These are phyloP conservation scores for Melastoma malabathricum DNA, from an alignment of 345 rosid species.

Conservation along the genomic window DNA sequence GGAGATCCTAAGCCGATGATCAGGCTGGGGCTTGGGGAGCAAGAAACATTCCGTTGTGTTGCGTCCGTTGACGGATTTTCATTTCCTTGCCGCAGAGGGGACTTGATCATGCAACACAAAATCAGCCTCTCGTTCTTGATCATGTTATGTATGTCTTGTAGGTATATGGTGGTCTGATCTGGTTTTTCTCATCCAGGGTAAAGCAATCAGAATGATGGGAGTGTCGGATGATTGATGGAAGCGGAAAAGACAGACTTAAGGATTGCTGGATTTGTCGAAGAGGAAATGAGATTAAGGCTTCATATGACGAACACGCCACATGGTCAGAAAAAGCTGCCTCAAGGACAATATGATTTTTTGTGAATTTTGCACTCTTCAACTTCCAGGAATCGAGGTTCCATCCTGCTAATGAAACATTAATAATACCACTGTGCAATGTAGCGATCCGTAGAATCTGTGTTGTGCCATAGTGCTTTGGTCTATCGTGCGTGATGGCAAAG, in stretches of 20 bases:
- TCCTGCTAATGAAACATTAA: not conserved
- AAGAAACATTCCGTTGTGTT: not conserved
- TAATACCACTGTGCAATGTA: not conserved
- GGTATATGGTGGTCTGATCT: slow-evolving; percentile 3
- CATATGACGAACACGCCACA: slow-evolving; percentile 17
- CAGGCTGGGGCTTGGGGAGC: not conserved
- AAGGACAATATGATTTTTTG: slow-evolving; percentile 63
- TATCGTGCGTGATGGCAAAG: too few relatives aligned
- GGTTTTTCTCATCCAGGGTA: slow-evolving; percentile 35
- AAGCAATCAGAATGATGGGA: slow-evolving; percentile 85
- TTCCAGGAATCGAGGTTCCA: slow-evolving; percentile 77
- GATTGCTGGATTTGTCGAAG: slow-evolving; percentile 86
- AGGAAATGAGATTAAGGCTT: slow-evolving; percentile 62
- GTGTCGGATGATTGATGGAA: slow-evolving; percentile 44
- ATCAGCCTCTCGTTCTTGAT: not conserved
- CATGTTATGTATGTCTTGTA: not conserved
- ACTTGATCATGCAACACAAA: slow-evolving; percentile 18
- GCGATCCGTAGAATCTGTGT: too few relatives aligned
- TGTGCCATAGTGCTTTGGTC: too few relatives aligned
- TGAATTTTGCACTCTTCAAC: slow-evolving; percentile 63
- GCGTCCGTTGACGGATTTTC: slow-evolving; percentile 4
- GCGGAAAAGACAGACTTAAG: slow-evolving; percentile 40
- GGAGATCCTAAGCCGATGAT: not conserved
- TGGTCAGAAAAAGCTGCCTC: slow-evolving; percentile 45
- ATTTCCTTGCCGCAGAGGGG: slow-evolving; percentile 10